Base-by-base conservation (phyloP, 768 basidiomycete genomes). In the Tephrocybe sp. region DNA sequence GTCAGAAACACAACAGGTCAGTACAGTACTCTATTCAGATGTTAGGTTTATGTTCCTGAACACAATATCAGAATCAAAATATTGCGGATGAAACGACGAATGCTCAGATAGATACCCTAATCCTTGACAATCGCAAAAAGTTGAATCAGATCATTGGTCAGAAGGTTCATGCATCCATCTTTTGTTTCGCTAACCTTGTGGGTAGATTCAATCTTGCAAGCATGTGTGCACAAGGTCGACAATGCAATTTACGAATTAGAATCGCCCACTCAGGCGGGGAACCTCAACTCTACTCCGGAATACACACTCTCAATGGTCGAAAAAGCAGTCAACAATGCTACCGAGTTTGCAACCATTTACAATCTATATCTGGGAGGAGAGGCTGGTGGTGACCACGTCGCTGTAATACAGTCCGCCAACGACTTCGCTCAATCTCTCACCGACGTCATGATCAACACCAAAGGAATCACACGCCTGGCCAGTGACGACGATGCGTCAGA, bases 241-340 rank as follows among this genome's bases (percentile, higher is more conserved):
- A 94, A 98, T 61, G 81, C 92, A 4, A 91, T 98, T 58, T 99
- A 98, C 68, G 97, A 98, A 67, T 79, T 99, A 34, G 95, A 99
- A 67, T 97, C 97, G 3, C 92, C 93, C 2, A 88, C 90, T 33
- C 91, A 93, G 60, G 88, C 88, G 3, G 97, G 95, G 30, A 97
- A 98, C 69, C 79, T 87, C 58, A 95, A 91, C 63, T 92, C 95
- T n/a, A 98, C 97, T 0, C 97, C 97, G 3, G 95, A 97, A 65
- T 98, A 98, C 65, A 95, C 94, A 1, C 74, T 97, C 15, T 97
- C 97, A 1, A 94, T 98, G 88, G 92, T 98, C 62, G 97, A 99
- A 68, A 97, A 97, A 71, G 88, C 93, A 1, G 72, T 88, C 64
- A 94, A 90, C 65, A 95, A 89, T 59, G 92, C 94, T 13, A 97